Conservation (phyloP, 108 stramenopile genomes). For the Conticribra guillardii region DNA sequence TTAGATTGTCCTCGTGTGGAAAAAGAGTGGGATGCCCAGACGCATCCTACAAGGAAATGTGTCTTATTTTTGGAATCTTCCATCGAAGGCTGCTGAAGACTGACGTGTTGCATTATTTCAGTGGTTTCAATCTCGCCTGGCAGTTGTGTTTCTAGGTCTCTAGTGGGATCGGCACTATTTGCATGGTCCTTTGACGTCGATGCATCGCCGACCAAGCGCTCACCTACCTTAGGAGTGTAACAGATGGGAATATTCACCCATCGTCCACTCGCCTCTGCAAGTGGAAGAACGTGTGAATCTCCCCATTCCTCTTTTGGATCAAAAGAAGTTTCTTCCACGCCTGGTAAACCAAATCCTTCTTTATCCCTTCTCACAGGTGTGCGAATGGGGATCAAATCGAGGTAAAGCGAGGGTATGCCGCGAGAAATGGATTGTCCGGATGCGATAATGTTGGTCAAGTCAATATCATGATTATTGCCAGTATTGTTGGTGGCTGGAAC, state of each 20-base stretch:
- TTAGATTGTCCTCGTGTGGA: conserved; percentile 45
- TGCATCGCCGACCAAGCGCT: not conserved
- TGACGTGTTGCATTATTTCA: not conserved
- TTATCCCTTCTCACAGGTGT: conserved; percentile 51
- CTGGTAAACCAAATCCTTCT: conserved; percentile 36
- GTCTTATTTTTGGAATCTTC: conserved; percentile 34
- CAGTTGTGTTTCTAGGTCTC: conserved; percentile 7
- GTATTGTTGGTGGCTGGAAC: conserved; percentile 34
- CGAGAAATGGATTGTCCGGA: conserved; percentile 32
- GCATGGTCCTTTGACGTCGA: not conserved
- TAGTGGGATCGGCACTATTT: not conserved
- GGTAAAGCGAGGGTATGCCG: conserved; percentile 41
- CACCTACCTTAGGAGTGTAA: conserved; percentile 8
- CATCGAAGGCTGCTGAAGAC: too few relatives aligned
- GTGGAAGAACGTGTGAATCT: conserved; percentile 26
- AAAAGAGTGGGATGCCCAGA: conserved; percentile 65
- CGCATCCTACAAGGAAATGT: conserved; percentile 62
- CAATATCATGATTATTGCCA: not conserved
- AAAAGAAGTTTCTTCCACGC: conserved; percentile 10
- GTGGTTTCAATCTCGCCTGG: not conserved
- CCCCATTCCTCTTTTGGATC: conserved; percentile 45
- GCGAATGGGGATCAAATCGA: conserved; percentile 71
- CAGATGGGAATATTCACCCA: conserved; percentile 51
- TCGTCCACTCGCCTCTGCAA: conserved; percentile 40
- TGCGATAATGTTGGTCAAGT: conserved; percentile 13